These are phyloP conservation scores for Rhizomucor miehei DNA, from an alignment of 371 early-diverging fungal genomes.

Conservation along the genomic window DNA sequence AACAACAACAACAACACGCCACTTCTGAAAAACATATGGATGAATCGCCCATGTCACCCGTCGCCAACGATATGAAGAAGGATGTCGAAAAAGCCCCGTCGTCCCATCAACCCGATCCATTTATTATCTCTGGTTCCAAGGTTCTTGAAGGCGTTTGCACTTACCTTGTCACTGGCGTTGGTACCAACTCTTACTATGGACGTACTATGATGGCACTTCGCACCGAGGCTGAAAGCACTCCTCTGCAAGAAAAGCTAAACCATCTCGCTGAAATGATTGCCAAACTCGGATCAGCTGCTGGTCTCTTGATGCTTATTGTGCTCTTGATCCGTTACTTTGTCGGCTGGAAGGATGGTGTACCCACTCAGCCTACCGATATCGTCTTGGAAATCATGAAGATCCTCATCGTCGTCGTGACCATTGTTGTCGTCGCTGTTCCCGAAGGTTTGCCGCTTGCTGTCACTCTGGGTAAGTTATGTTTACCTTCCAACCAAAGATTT, in stretches of 20 bases:
- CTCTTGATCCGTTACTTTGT: conserved; percentile 64
- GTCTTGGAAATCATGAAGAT: conserved; percentile 59
- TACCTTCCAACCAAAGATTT: conserved; percentile 2
- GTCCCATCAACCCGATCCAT: conserved; percentile 55
- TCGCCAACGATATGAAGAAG: background rate
- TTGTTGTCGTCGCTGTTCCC: conserved; percentile 82
- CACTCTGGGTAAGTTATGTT: conserved; percentile 40
- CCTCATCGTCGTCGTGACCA: conserved; percentile 67
- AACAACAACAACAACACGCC: background rate
- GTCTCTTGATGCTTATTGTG: conserved; percentile 62
- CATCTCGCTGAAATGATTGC: conserved; percentile 69
- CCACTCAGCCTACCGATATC: conserved; percentile 32
- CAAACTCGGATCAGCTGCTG: conserved; percentile 67
- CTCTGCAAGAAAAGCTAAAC: conserved; percentile 70
- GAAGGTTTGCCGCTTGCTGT: conserved; percentile 81
- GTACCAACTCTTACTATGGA: conserved; percentile 73
- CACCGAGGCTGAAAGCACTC: conserved; percentile 63
- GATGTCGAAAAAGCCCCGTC: conserved; percentile 2
- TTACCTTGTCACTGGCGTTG: conserved; percentile 71
- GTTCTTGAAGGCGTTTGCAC: conserved; percentile 78
- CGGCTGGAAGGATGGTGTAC: conserved; percentile 30
- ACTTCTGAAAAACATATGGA: background rate
- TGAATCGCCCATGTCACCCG: background rate
- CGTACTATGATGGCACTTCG: conserved; percentile 74
- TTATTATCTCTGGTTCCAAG: conserved; percentile 73